Base-by-base conservation (phyloP, 2,329 filamentous ascomycete genomes). In the Monilinia fructicola region DNA sequence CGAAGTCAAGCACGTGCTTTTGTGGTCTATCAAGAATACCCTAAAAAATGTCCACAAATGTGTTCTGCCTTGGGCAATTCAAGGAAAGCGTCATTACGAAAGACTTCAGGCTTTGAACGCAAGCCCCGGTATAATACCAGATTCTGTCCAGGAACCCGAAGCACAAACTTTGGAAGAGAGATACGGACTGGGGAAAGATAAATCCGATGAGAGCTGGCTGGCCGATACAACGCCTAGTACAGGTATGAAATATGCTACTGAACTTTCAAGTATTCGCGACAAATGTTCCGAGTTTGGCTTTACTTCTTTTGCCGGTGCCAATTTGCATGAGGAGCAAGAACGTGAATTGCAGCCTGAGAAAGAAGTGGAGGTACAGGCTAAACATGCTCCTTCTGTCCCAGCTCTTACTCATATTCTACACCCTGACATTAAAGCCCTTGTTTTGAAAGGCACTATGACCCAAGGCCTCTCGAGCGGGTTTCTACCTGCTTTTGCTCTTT, bases 251-350 rank as follows among this genome's bases (percentile, higher is more conserved):
- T 64, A 54, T 40, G 12, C 23, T 4, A 4, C 38, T 9, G 54
- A 70, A 28, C 31, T 69, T n/a, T 31, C 9, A 4, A 46, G 42
- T n/a, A 69, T 69, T 44, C 53, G 64, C 14, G 48, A 69, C 2
- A 78, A 78, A 35, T 82, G 80, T 66, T 59, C 68, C 0, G 73
- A 80, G 14, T 80, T 82, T 64, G 74, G 73, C 0, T 69, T 75
- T 3, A 50, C 70, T 0, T 69, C 76, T 2, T 71, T 80, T 35
- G 69, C 74, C 0, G 72, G 78, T 0, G 77, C 78, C 0, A 76
- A 77, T 0, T 75, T 90, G 0, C 77, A 84, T 3, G 87, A 91
- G 71, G 89, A 92, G 67, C 87, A 91, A 69, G 89, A 92, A 72
- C 81, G 88, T 0, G 89, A 91, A 69, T 78, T 92, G 0, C 80